Evolutionary conservation across 2,329 filamentous ascomycete genomes (phyloP).

Genomic region (Colletotrichum sp.): DNA sequence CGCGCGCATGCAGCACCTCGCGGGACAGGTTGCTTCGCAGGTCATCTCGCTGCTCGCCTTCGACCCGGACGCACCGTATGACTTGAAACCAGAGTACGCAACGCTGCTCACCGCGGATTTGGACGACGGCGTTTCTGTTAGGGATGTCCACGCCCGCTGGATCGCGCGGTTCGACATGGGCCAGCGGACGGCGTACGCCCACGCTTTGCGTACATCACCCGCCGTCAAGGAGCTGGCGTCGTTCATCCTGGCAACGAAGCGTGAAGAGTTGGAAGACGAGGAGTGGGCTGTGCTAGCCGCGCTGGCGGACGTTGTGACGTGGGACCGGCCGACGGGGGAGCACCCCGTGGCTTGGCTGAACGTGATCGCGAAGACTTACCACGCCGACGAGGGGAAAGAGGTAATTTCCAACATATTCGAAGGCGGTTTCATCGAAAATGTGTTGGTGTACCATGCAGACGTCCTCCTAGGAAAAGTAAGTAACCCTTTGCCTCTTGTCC

Average conservation of each 20-base stretch:
- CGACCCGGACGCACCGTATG: neutral
- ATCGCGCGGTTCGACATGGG: neutral
- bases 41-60: neutral
- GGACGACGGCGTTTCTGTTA: neutral
- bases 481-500: neutral
- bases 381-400: neutral
- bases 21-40: neutral
- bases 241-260: neutral
- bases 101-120: neutral
- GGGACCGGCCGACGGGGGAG: neutral
- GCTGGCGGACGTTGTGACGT: neutral
- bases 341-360: neutral
- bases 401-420: neutral
- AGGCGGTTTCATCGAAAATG: neutral
- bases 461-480: neutral
- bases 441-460: neutral
- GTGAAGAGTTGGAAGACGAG: neutral
- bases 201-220: fast-evolving
- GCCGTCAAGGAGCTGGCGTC: neutral
- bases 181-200: neutral
- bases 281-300: neutral
- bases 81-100: neutral
- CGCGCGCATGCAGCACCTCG: neutral
- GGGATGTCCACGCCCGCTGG: neutral
- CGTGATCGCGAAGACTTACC: neutral